phyloP scores from a whole-genome alignment of 2,329 filamentous ascomycete species.

The Penicillium sp. region DNA sequence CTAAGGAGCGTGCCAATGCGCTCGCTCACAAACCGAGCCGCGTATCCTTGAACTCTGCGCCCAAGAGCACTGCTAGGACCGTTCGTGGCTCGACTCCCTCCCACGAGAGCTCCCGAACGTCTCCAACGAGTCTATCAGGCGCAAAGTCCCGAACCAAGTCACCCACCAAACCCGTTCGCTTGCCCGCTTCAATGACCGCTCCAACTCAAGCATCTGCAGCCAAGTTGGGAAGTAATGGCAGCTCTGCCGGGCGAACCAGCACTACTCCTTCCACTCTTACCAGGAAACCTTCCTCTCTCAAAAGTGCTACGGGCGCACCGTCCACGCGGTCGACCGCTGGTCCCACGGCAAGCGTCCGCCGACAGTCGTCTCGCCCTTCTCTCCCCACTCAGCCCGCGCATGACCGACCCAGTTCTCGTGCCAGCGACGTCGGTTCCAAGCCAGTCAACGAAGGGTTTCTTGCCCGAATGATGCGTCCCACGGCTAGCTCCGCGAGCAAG shows the following conservation, averaged over 20 bases:
- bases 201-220: constrained; percentile 42
- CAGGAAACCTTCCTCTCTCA: constrained; percentile 40
- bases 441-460: constrained; percentile 48
- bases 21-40: constrained; percentile 34
- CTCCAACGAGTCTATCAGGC: constrained; percentile 19
- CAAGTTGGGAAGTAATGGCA: constrained; percentile 26
- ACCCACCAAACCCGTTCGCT: constrained; percentile 41
- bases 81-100: constrained; percentile 31
- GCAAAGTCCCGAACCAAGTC: constrained; percentile 38
- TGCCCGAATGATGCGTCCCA: constrained; percentile 53
- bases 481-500: constrained; percentile 51
- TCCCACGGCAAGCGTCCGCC: constrained; percentile 27
- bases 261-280: constrained; percentile 28
- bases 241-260: constrained; percentile 29
- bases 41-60: constrained; percentile 29
- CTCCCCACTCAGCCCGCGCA: constrained; percentile 28
- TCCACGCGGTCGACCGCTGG: constrained; percentile 26
- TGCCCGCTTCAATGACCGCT: constrained; percentile 42
- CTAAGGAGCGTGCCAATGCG: constrained; percentile 30
- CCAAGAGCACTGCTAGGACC: constrained; percentile 28
- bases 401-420: constrained; percentile 43
- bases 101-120: constrained; percentile 28
- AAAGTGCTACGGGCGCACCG: constrained; percentile 23
- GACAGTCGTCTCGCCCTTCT: constrained; percentile 34
- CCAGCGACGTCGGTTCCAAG: constrained; percentile 37